A percentile compares a stretch with the other conserved stretches of the same genome.
phyloP scores from a whole-genome alignment of 2,329 filamentous ascomycete species.

The Fusarium anthophilum region DNA sequence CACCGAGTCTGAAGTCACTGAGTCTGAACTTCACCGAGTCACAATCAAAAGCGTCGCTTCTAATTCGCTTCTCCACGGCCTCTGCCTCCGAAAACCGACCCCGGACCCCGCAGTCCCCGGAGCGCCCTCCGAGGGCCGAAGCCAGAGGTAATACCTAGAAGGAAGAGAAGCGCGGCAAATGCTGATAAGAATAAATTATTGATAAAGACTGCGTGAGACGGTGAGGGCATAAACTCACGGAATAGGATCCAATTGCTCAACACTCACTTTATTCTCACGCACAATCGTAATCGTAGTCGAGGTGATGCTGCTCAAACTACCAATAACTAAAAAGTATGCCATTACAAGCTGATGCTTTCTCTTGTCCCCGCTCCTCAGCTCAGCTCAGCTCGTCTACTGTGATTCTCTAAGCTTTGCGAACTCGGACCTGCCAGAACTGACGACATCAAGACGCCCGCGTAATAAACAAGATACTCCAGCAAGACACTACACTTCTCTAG shows the following conservation, averaged over 20 bases:
- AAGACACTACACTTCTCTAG: constrained; percentile 14
- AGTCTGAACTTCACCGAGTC: constrained; percentile 6
- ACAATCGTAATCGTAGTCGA: constrained; percentile 33
- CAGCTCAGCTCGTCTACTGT: constrained; percentile 42
- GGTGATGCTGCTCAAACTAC: constrained; percentile 27
- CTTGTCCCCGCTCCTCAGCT: constrained; percentile 31
- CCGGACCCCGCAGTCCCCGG: constrained; percentile 24
- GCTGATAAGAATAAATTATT: not conserved
- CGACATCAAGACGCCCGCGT: constrained; percentile 34
- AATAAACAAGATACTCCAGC: constrained; percentile 36
- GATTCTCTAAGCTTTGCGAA: constrained; percentile 32
- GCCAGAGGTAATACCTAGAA: not conserved
- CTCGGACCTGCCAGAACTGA: constrained; percentile 21
- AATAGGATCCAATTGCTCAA: not conserved
- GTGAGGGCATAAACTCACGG: not conserved
- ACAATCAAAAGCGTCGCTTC: not conserved
- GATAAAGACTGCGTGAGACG: not conserved
- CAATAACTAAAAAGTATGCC: constrained; percentile 43
- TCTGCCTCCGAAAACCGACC: constrained; percentile 35
- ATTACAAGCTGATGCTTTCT: constrained; percentile 44
- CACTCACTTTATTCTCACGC: constrained; percentile 28
- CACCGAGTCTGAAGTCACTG: constrained; percentile 19
- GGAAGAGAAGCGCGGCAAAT: constrained; percentile 16
- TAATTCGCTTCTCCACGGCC: constrained; percentile 22
- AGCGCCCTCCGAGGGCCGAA: constrained; percentile 33